phyloP scores from a whole-genome alignment of 345 rosid genomes.

The Pistacia vera region DNA sequence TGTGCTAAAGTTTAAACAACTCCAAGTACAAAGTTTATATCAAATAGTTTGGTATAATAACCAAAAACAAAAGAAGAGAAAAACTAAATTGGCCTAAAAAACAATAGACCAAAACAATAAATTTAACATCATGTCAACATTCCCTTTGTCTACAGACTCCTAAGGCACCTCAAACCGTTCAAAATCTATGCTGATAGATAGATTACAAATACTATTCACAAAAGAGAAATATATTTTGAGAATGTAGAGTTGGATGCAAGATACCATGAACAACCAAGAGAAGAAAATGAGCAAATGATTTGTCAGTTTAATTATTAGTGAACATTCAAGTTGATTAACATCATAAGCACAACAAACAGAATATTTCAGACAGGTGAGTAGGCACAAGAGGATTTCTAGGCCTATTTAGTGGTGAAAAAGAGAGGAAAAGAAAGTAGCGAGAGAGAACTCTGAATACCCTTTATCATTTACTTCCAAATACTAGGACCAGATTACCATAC shows the following conservation, averaged over 20 bases:
- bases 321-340: background rate
- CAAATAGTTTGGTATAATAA: background rate
- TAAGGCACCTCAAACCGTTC: background rate
- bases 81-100: background rate
- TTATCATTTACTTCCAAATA: background rate
- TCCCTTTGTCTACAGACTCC: background rate
- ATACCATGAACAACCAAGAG: background rate
- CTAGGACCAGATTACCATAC: background rate
- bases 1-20: background rate
- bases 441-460: background rate
- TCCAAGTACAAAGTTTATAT: background rate
- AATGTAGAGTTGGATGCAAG: background rate
- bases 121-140: background rate
- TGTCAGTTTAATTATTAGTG: background rate
- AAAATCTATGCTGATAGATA: background rate
- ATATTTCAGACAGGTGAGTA: constrained; percentile 7
- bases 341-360: background rate
- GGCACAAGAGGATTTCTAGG: background rate
- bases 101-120: background rate
- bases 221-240: background rate
- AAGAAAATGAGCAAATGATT: background rate
- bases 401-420: background rate
- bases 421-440: background rate
- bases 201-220: background rate
- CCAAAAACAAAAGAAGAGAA: background rate